These are phyloP conservation scores for Vigna reflexopilosa DNA, from an alignment of 306 rosid genomes.

Conservation along the genomic window DNA sequence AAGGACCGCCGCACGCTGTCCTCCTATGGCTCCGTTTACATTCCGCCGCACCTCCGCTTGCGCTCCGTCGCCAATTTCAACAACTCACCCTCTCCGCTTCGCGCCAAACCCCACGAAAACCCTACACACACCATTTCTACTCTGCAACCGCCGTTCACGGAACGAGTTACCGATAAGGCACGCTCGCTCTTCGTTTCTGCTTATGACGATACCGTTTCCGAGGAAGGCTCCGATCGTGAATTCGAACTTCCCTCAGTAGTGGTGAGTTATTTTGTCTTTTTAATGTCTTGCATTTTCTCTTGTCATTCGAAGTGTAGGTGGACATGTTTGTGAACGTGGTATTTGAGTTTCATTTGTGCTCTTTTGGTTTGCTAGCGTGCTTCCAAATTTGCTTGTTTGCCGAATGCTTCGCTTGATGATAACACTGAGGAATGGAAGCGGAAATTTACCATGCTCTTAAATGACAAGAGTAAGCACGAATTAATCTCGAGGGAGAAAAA, in stretches of 20 bases:
- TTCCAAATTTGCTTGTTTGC: slow-evolving; percentile 40
- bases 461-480: slow-evolving; percentile 75
- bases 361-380: not conserved
- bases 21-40: slow-evolving; percentile 71
- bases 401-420: slow-evolving; percentile 58
- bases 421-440: slow-evolving; percentile 65
- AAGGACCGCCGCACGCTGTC: slow-evolving; percentile 87
- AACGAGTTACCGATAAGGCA: slow-evolving; percentile 46
- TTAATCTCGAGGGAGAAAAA: slow-evolving; percentile 82
- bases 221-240: slow-evolving; percentile 62
- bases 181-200: slow-evolving; percentile 60
- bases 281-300: not conserved
- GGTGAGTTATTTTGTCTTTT: slow-evolving; percentile 46
- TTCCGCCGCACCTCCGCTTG: slow-evolving; percentile 89
- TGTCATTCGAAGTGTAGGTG: not conserved
- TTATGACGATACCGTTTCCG: slow-evolving; percentile 56
- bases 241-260: slow-evolving; percentile 46
- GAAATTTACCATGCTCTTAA: slow-evolving; percentile 62
- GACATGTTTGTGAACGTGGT: not conserved
- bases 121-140: slow-evolving; percentile 34
- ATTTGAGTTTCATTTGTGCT: not conserved
- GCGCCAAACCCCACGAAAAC: slow-evolving; percentile 55
- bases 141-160: slow-evolving; percentile 48
- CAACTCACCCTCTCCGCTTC: slow-evolving; percentile 51
- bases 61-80: slow-evolving; percentile 64